These are phyloP conservation scores for Lactifluus volemus DNA, from an alignment of 768 basidiomycete species.

Conservation along the genomic window DNA sequence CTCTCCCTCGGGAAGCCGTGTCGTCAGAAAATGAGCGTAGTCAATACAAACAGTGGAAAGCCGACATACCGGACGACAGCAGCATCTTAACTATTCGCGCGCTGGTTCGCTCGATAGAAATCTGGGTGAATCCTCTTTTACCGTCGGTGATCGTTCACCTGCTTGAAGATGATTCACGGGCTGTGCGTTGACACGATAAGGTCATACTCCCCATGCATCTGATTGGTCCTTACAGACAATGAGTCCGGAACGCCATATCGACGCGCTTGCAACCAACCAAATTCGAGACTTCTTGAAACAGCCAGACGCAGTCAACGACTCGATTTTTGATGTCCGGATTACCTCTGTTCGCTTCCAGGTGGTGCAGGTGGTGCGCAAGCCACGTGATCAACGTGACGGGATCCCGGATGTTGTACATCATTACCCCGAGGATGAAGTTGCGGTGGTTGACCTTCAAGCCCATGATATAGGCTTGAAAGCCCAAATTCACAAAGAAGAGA, in stretches of 20 bases:
- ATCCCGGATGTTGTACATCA: neutral
- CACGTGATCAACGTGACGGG: neutral
- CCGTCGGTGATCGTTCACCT: conserved; percentile 7
- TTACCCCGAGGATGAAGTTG: neutral
- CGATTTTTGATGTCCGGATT: conserved; percentile 8
- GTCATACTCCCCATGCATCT: neutral
- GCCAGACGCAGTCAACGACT: neutral
- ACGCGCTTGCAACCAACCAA: conserved; percentile 1
- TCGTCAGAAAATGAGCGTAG: conserved; percentile 6
- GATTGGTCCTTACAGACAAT: neutral
- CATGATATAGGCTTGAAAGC: conserved; percentile 7
- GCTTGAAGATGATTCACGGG: conserved; percentile 8
- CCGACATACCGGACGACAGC: conserved; percentile 30
- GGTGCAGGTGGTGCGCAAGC: neutral
- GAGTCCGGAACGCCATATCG: conserved; percentile 12
- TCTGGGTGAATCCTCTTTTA: conserved; percentile 17
- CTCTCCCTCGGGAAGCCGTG: neutral
- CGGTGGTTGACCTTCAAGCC: conserved; percentile 9
- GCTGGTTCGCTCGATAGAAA: neutral
- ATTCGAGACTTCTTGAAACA: conserved; percentile 6
- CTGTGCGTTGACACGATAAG: neutral
- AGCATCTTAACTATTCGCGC: conserved; percentile 5
- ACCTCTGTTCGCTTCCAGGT: conserved; percentile 7
- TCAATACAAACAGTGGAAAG: conserved; percentile 69
- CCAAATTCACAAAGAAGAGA: conserved; percentile 3